Percentiles rank a stretch among this genome's conserved stretches.
Evolutionary conservation across 2,329 filamentous ascomycete species (phyloP).

Genomic region (Aspergillus sojae): DNA sequence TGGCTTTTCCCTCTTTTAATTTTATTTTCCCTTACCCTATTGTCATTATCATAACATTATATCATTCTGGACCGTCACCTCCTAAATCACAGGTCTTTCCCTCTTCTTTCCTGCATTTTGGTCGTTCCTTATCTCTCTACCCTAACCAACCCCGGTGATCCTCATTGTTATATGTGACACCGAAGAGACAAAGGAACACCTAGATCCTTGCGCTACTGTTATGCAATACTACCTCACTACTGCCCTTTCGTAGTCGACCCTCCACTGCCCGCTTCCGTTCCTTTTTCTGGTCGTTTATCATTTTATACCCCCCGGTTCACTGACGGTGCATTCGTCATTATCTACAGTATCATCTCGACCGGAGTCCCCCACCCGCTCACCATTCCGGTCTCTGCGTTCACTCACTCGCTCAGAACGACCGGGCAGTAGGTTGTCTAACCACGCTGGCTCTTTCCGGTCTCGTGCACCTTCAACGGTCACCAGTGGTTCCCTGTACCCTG

Average conservation of each 20-base stretch:
- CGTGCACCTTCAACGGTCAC: constrained; percentile 29
- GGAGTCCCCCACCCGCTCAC: constrained; percentile 37
- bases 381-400: constrained; percentile 34
- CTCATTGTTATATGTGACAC: constrained; percentile 12
- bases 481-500: constrained; percentile 24
- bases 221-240: constrained; percentile 20
- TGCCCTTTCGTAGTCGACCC: constrained; percentile 10
- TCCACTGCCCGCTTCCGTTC: constrained; percentile 14
- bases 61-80: constrained; percentile 1
- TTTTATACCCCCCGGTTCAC: constrained; percentile 20
- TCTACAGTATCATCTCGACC: constrained; percentile 33
- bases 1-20: constrained; percentile 6
- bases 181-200: constrained; percentile 10
- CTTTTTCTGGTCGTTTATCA: constrained; percentile 5
- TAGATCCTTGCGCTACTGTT: constrained; percentile 9
- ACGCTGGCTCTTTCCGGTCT: constrained; percentile 27
- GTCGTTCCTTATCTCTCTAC: constrained; percentile 5
- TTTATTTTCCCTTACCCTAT: constrained; percentile 10
- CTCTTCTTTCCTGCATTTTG: constrained; percentile 13
- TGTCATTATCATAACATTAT: constrained; percentile 7
- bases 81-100: constrained; percentile 1
- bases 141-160: constrained; percentile 9
- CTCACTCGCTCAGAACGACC: constrained; percentile 35
- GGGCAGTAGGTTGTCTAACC: constrained; percentile 31
- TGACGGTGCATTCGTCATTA: constrained; percentile 23